Evolutionary conservation across 805 yeast species (phyloP).

Genomic region (Torulaspora gathmanii): DNA sequence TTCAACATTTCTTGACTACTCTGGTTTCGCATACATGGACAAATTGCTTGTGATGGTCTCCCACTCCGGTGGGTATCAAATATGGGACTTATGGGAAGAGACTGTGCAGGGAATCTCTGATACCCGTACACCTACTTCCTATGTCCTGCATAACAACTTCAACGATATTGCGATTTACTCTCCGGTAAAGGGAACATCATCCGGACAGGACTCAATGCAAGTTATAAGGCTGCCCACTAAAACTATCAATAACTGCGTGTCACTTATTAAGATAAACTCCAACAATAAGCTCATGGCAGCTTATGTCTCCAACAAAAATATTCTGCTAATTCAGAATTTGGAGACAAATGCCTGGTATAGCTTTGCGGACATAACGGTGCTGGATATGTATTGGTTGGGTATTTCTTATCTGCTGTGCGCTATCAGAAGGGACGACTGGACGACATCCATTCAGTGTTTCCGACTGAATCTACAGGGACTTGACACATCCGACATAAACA

Average conservation of each 20-base stretch:
- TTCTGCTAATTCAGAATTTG: slow-evolving; percentile 29
- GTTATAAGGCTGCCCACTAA: slow-evolving; percentile 31
- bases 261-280: slow-evolving; percentile 25
- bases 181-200: slow-evolving; percentile 22
- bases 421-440: slow-evolving; percentile 21
- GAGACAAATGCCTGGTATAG: slow-evolving; percentile 30
- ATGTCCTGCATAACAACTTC: slow-evolving; percentile 23
- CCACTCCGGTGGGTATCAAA: slow-evolving; percentile 23
- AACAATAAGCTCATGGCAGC: slow-evolving; percentile 26
- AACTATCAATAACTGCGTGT: slow-evolving; percentile 30
- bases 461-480: slow-evolving; percentile 24
- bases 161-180: slow-evolving; percentile 32
- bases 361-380: slow-evolving; percentile 23
- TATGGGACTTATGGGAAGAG: slow-evolving; percentile 32
- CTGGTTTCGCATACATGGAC: slow-evolving; percentile 18
- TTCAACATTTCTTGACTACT: slow-evolving; percentile 9
- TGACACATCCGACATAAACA: slow-evolving; percentile 15
- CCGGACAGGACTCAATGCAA: slow-evolving; percentile 21
- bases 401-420: slow-evolving; percentile 29
- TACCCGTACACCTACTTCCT: slow-evolving; percentile 22
- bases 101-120: slow-evolving; percentile 19
- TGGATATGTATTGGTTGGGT: slow-evolving; percentile 35
- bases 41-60: slow-evolving; percentile 17
- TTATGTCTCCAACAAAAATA: slow-evolving; percentile 31
- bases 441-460: slow-evolving; percentile 22